phyloP scores from a whole-genome alignment of 2,329 filamentous ascomycete genomes.

The Aspergillus costaricaensis region DNA sequence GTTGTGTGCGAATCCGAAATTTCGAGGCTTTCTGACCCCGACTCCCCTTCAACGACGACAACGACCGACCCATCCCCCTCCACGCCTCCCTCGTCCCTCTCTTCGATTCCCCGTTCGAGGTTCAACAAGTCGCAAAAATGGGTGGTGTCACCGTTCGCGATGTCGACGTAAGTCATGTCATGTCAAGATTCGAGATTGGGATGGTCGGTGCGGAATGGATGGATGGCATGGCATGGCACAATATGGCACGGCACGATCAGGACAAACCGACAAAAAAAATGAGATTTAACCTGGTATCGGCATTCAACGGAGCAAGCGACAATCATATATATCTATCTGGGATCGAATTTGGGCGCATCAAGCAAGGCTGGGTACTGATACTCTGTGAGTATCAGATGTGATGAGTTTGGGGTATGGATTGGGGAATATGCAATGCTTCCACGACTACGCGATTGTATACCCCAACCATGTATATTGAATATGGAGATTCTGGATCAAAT shows the following conservation, averaged over 20 bases:
- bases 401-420: too few relatives aligned
- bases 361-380: too few relatives aligned
- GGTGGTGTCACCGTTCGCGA: slow-evolving; percentile 68
- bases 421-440: too few relatives aligned
- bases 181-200: slow-evolving; percentile 5
- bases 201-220: background rate
- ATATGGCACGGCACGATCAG: background rate
- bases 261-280: background rate
- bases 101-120: slow-evolving; percentile 33
- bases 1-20: slow-evolving; percentile 40
- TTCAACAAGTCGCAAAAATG: slow-evolving; percentile 57
- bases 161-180: slow-evolving; percentile 58
- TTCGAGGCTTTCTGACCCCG: slow-evolving; percentile 37
- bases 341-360: too few relatives aligned
- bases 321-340: too few relatives aligned
- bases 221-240: slow-evolving; percentile 13
- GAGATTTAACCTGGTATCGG: too few relatives aligned
- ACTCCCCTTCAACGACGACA: slow-evolving; percentile 43
- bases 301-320: too few relatives aligned
- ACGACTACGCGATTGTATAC: too few relatives aligned
- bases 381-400: too few relatives aligned
- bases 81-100: slow-evolving; percentile 34
- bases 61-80: slow-evolving; percentile 31
- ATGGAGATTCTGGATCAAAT: too few relatives aligned
- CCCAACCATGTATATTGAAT: too few relatives aligned